Evolutionary conservation across 805 yeast species (phyloP).

Genomic region (Candida gorgasii): DNA sequence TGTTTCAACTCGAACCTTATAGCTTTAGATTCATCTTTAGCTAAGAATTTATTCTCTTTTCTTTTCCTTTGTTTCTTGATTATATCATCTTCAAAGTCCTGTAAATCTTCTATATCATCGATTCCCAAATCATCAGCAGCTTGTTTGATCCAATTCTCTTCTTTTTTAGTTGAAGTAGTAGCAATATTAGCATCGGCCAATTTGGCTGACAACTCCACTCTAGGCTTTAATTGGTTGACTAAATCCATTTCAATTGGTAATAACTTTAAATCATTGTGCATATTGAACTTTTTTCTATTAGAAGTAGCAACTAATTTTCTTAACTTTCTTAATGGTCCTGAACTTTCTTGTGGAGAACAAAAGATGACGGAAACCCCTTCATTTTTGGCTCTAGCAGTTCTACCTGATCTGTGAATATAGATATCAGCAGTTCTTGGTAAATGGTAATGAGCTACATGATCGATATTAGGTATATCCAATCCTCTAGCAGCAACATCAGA

Average conservation of each 20-base stretch:
- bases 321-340: slow-evolving; percentile 81
- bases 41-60: slow-evolving; percentile 39
- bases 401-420: slow-evolving; percentile 93
- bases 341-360: slow-evolving; percentile 91
- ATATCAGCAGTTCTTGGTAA: slow-evolving; percentile 92
- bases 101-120: slow-evolving; percentile 66
- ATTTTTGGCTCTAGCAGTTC: slow-evolving; percentile 95
- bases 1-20: slow-evolving; percentile 54
- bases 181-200: slow-evolving; percentile 73
- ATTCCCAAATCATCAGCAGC: slow-evolving; percentile 94
- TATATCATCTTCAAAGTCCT: slow-evolving; percentile 61
- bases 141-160: slow-evolving; percentile 77
- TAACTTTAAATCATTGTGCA: slow-evolving; percentile 55
- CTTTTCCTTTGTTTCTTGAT: slow-evolving; percentile 62
- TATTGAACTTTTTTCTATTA: slow-evolving; percentile 27
- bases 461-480: slow-evolving; percentile 83
- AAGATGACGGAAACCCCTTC: slow-evolving; percentile 95
- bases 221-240: slow-evolving; percentile 64
- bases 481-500: slow-evolving; percentile 99
- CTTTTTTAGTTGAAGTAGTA: slow-evolving; percentile 60
- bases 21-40: slow-evolving; percentile 48
- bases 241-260: slow-evolving; percentile 78
- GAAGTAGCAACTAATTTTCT: slow-evolving; percentile 53
- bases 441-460: slow-evolving; percentile 95
- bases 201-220: slow-evolving; percentile 68